Conservation (phyloP, 768 basidiomycete genomes). For the Tricholoma sp. region DNA sequence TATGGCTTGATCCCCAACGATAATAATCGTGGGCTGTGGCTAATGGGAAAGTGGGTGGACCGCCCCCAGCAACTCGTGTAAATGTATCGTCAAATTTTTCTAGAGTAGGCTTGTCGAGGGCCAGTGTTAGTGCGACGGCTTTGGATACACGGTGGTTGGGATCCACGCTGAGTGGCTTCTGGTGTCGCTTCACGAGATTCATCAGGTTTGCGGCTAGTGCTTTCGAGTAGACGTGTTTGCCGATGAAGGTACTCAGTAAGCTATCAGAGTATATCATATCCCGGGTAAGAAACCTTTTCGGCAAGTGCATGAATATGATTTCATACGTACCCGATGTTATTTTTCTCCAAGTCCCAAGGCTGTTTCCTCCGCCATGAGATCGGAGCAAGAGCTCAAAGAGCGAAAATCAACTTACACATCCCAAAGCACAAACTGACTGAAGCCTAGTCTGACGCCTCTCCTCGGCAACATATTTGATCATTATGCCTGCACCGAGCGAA, state of each 20-base stretch:
- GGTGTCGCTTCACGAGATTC: conserved; percentile 50
- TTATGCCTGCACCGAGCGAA: conserved; percentile 88
- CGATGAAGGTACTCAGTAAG: conserved; percentile 48
- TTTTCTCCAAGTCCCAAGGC: conserved; percentile 52
- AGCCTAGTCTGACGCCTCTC: conserved; percentile 64
- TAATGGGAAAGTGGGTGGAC: conserved; percentile 50
- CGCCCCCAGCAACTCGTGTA: conserved; percentile 67
- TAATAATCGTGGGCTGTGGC: conserved; percentile 42
- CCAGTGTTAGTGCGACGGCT: conserved; percentile 37
- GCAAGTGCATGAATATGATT: conserved; percentile 1
- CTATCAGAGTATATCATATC: conserved; percentile 32
- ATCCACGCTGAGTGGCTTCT: conserved; percentile 39
- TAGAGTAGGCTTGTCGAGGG: conserved; percentile 49
- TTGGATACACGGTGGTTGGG: conserved; percentile 47
- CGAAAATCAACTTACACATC: conserved; percentile 52
- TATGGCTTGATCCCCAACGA: conserved; percentile 53
- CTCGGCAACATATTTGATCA: conserved; percentile 86
- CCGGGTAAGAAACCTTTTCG: conserved; percentile 7
- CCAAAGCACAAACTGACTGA: conserved; percentile 61
- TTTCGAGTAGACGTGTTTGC: conserved; percentile 65
- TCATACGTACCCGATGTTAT: conserved; percentile 38
- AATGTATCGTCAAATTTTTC: conserved; percentile 57
- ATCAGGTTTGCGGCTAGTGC: conserved; percentile 77
- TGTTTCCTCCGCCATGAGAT: conserved; percentile 16
- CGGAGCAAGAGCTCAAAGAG: conserved; percentile 12